These are phyloP conservation scores for Heterobasidion annosum DNA, from an alignment of 1,284 basidiomycete species.

Conservation along the genomic window DNA sequence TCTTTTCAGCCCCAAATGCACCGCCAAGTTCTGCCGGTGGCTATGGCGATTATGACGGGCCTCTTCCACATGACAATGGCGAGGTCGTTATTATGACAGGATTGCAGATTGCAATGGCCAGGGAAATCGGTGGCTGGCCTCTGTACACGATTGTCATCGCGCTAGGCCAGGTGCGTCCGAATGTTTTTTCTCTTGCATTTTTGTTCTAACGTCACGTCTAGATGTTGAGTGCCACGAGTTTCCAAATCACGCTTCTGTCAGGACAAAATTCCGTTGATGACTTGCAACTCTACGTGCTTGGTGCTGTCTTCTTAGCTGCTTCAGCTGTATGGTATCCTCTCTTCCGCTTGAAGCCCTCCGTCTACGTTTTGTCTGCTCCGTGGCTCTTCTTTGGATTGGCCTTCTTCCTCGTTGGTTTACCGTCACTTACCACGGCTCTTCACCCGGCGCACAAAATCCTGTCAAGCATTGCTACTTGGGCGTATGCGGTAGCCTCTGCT, in stretches of 20 bases:
- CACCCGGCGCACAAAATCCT: constrained; percentile 54
- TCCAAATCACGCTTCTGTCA: constrained; percentile 85
- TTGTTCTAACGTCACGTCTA: constrained; percentile 15
- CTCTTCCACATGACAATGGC: constrained; percentile 40
- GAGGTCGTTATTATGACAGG: constrained; percentile 67
- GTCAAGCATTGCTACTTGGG: constrained; percentile 78
- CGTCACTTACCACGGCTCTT: constrained; percentile 63
- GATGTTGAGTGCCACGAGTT: constrained; percentile 85
- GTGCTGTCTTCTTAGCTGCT: constrained; percentile 77
- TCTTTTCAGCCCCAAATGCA: constrained; percentile 45
- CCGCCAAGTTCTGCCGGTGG: constrained; percentile 28
- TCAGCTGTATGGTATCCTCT: constrained; percentile 86
- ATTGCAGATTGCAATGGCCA: constrained; percentile 73
- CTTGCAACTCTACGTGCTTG: constrained; percentile 83
- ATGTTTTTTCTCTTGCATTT: constrained; percentile 1
- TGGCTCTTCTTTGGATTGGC: constrained; percentile 87
- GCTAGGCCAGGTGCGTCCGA: constrained; percentile 58
- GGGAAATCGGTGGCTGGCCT: constrained; percentile 78
- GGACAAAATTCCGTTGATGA: constrained; percentile 79
- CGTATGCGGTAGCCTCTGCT: constrained; percentile 82
- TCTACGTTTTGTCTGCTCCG: constrained; percentile 77
- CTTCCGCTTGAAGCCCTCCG: constrained; percentile 81
- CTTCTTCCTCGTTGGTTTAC: constrained; percentile 85
- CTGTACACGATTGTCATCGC: constrained; percentile 85
- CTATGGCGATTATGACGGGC: constrained; percentile 34